Conservation (phyloP, 768 basidiomycete genomes). For the Suillus bovinus region DNA sequence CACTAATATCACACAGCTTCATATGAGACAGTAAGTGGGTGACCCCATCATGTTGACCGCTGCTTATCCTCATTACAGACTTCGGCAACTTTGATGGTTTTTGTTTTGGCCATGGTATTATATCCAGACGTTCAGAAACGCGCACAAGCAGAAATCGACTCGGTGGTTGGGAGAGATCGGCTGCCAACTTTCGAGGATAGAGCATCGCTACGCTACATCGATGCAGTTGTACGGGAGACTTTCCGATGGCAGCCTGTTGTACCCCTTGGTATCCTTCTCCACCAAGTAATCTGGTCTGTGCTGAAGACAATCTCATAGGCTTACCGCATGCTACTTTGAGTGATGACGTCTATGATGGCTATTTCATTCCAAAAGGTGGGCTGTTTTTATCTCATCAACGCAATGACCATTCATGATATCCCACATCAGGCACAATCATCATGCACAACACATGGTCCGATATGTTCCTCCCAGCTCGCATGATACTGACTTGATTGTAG, state of each 20-base stretch:
- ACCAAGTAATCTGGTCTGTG: neutral
- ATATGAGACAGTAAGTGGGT: slow-evolving; percentile 13
- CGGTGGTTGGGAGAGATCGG: slow-evolving; percentile 19
- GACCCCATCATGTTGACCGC: neutral
- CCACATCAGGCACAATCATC: slow-evolving; percentile 9
- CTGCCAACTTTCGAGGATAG: slow-evolving; percentile 16
- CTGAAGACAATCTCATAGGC: neutral
- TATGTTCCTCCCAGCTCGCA: neutral
- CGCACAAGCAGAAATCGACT: slow-evolving; percentile 25
- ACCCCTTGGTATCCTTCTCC: slow-evolving; percentile 13
- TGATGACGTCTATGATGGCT: slow-evolving; percentile 15
- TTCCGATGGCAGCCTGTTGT: slow-evolving; percentile 16
- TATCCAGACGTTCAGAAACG: slow-evolving; percentile 17
- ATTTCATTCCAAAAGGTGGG: slow-evolving; percentile 16
- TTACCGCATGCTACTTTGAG: slow-evolving; percentile 13
- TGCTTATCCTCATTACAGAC: slow-evolving; percentile 9
- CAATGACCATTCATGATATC: neutral
- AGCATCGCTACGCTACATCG: slow-evolving; percentile 14
- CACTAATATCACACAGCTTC: slow-evolving; percentile 6
- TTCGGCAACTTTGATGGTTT: slow-evolving; percentile 10
- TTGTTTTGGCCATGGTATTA: slow-evolving; percentile 20
- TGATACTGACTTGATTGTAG: slow-evolving; percentile 1
- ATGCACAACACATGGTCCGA: slow-evolving; percentile 14
- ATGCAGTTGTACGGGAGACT: slow-evolving; percentile 19
- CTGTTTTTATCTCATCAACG: no score